phyloP scores from a whole-genome alignment of 805 yeast genomes.

The Sugiyamaella boreocaroliniensis region DNA sequence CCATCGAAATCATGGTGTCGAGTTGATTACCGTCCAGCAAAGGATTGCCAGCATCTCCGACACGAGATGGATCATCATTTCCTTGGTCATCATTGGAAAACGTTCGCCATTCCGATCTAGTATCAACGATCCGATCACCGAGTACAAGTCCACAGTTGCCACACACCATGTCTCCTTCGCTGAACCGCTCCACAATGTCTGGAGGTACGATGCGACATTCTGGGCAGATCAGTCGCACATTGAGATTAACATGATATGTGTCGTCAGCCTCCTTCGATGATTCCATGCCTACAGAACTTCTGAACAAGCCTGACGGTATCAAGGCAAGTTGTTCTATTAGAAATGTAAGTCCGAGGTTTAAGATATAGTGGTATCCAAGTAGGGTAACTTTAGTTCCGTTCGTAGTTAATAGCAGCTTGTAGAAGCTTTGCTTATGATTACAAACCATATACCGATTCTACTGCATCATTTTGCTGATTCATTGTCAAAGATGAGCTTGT shows the following conservation, averaged over 20 bases:
- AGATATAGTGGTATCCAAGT: background rate
- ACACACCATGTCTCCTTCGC: constrained; percentile 98
- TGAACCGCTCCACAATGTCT: constrained; percentile 85
- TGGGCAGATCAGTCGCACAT: constrained; percentile 86
- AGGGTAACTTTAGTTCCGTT: background rate
- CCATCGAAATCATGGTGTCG: constrained; percentile 84
- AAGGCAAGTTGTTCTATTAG: background rate
- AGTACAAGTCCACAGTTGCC: constrained; percentile 93
- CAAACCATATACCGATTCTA: background rate
- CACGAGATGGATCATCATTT: constrained; percentile 98
- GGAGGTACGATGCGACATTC: constrained; percentile 96
- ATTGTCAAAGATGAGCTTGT: too few relatives aligned
- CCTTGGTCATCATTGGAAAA: constrained; percentile 96
- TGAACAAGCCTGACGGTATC: background rate
- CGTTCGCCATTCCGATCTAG: constrained; percentile 98
- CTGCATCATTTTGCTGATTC: too few relatives aligned
- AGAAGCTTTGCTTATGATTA: background rate
- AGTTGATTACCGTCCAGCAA: constrained; percentile 84
- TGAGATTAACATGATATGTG: constrained; percentile 45
- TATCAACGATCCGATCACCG: constrained; percentile 87
- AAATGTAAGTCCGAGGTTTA: background rate
- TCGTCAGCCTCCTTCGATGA: constrained; percentile 7
- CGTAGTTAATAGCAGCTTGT: too few relatives aligned
- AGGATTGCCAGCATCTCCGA: constrained; percentile 95
- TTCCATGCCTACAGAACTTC: background rate